Conservation (phyloP, 2,329 filamentous ascomycete species). For the Dactylonectria macrodidyma region DNA sequence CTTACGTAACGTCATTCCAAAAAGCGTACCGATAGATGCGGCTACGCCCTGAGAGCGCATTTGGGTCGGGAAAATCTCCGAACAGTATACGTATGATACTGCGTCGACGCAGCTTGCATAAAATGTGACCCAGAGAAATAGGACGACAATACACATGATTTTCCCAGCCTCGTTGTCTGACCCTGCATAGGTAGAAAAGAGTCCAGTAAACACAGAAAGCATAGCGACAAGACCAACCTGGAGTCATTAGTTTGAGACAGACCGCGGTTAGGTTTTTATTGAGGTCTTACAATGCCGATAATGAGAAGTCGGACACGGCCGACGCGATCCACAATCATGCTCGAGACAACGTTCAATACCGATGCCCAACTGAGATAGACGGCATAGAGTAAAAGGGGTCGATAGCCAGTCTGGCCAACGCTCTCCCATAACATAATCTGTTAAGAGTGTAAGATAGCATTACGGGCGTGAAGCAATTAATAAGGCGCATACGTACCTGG, state of each 20-base stretch:
- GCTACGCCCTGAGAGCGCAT: neutral
- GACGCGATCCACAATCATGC: neutral
- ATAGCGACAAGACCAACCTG: neutral
- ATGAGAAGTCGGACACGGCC: neutral
- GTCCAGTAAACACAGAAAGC: neutral
- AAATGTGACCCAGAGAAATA: neutral
- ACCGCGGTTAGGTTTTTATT: neutral
- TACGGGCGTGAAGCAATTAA: too few relatives aligned
- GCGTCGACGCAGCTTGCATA: neutral
- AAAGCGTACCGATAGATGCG: neutral
- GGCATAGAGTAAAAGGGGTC: neutral
- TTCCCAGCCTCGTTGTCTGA: neutral
- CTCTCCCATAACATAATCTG: constrained; percentile 2
- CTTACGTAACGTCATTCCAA: neutral
- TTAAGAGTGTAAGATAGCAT: too few relatives aligned
- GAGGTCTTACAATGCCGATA: neutral
- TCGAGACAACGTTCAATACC: neutral
- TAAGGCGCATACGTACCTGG: neutral
- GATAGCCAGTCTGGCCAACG: neutral
- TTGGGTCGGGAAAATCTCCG: constrained; percentile 3
- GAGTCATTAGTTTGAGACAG: neutral
- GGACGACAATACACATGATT: neutral
- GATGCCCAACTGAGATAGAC: constrained; percentile 1
- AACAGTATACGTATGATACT: neutral
- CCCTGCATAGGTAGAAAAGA: neutral